Evolutionary conservation across 768 basidiomycete species (phyloP).

Genomic region (Mrakia gelida): DNA sequence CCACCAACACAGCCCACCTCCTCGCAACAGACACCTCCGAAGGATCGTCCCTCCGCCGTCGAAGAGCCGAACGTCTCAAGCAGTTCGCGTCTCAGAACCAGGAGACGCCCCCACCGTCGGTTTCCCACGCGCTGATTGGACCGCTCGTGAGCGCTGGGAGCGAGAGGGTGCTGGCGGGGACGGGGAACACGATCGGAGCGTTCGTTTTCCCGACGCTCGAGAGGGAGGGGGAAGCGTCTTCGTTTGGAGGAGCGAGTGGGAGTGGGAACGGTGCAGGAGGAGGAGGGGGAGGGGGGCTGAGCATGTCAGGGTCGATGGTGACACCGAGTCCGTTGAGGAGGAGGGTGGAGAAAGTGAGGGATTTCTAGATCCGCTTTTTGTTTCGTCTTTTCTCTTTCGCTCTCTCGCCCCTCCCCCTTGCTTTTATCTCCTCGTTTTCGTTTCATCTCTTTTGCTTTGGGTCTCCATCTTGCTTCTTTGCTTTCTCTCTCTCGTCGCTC

Average conservation of each 20-base stretch:
- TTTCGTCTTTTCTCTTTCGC: no score
- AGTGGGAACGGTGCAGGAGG: neutral
- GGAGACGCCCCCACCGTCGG: neutral
- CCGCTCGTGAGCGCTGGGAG: neutral
- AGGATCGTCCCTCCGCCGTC: conserved; percentile 11
- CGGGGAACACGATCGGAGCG: neutral
- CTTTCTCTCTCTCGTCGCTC: no score
- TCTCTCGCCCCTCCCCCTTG: no score
- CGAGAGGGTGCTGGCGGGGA: neutral
- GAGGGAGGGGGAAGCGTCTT: neutral
- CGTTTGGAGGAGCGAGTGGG: neutral
- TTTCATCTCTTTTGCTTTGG: no score
- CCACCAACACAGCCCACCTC: neutral
- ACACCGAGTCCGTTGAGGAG: neutral
- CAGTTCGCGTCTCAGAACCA: neutral
- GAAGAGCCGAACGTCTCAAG: conserved; percentile 9
- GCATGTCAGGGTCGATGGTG: neutral
- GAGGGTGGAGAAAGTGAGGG: conserved; percentile 9
- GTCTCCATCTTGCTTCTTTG: no score
- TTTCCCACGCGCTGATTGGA: conserved; percentile 1
- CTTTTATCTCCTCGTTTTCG: no score
- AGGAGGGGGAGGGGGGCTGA: neutral
- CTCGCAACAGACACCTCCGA: neutral
- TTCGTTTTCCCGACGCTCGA: neutral
- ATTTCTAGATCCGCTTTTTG: no score